phyloP scores from a whole-genome alignment of 2,329 filamentous ascomycete species.

The Exophiala mesophila region DNA sequence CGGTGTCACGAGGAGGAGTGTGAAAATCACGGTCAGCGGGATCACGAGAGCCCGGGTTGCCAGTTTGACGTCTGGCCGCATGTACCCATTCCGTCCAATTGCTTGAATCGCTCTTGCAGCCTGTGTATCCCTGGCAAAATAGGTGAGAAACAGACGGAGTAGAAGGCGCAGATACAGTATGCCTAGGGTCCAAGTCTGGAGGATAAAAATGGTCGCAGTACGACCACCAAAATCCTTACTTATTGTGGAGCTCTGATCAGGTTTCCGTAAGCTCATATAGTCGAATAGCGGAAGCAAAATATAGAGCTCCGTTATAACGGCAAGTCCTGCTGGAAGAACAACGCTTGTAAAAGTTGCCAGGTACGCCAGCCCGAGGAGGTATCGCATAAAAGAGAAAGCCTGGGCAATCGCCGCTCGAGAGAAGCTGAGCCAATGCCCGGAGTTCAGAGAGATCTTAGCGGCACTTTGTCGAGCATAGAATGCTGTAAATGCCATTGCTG shows the following conservation, averaged over 20 bases:
- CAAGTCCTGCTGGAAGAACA: slow-evolving; percentile 75
- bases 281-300: slow-evolving; percentile 81
- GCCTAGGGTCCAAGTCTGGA: slow-evolving; percentile 92
- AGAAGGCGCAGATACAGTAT: slow-evolving; percentile 81
- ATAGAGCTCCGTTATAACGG: slow-evolving; percentile 80
- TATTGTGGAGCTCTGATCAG: neutral
- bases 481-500: slow-evolving; percentile 59
- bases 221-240: neutral
- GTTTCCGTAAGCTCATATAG: slow-evolving; percentile 47
- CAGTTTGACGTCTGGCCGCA: slow-evolving; percentile 71
- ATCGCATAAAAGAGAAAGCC: slow-evolving; percentile 23
- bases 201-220: slow-evolving; percentile 67
- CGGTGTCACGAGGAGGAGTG: slow-evolving; percentile 60
- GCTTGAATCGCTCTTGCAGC: slow-evolving; percentile 69
- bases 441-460: slow-evolving; percentile 12
- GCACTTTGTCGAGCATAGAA: slow-evolving; percentile 40
- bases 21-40: slow-evolving; percentile 61
- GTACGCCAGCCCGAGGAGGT: slow-evolving; percentile 59
- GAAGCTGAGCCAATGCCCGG: slow-evolving; percentile 11
- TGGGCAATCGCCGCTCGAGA: slow-evolving; percentile 21
- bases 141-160: slow-evolving; percentile 56
- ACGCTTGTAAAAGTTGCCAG: slow-evolving; percentile 69
- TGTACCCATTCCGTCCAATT: slow-evolving; percentile 68
- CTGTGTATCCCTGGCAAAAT: slow-evolving; percentile 45
- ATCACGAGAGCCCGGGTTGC: slow-evolving; percentile 84